Evolutionary conservation across 768 basidiomycete genomes (phyloP).

Genomic region (Floccularia luteovirens): DNA sequence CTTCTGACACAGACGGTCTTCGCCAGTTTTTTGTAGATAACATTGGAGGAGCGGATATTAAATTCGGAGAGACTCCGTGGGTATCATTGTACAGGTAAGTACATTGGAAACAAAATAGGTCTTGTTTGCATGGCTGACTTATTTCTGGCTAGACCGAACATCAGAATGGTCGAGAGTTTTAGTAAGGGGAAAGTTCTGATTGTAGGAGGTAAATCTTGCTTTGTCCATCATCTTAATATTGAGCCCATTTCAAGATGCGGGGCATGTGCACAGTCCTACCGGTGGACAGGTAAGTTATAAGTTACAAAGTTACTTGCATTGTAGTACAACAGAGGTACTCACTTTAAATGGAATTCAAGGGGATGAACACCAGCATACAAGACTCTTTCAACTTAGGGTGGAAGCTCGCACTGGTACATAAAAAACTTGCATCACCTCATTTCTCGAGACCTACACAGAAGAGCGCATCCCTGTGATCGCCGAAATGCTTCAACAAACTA

Average conservation of each 20-base stretch:
- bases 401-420: conserved; percentile 22
- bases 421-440: conserved; percentile 13
- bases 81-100: conserved; percentile 18
- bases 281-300: conserved; percentile 17
- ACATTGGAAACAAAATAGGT: background rate
- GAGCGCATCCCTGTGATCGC: conserved; percentile 27
- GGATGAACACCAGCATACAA: conserved; percentile 23
- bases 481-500: conserved; percentile 25
- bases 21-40: conserved; percentile 13
- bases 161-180: conserved; percentile 12
- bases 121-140: conserved; percentile 1
- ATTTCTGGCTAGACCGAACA: conserved; percentile 7
- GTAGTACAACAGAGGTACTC: background rate
- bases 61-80: conserved; percentile 18
- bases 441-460: conserved; percentile 18
- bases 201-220: conserved; percentile 11
- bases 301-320: background rate
- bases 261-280: conserved; percentile 23
- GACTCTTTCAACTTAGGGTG: conserved; percentile 24
- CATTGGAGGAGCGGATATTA: conserved; percentile 14
- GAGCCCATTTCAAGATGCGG: conserved; percentile 15
- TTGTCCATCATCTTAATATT: background rate
- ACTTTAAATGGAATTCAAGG: conserved; percentile 10
- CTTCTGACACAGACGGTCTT: conserved; percentile 9
- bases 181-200: conserved; percentile 9